Conservation (phyloP, 2,329 filamentous ascomycete species). For the Arthrobotrys pseudoclavata region DNA sequence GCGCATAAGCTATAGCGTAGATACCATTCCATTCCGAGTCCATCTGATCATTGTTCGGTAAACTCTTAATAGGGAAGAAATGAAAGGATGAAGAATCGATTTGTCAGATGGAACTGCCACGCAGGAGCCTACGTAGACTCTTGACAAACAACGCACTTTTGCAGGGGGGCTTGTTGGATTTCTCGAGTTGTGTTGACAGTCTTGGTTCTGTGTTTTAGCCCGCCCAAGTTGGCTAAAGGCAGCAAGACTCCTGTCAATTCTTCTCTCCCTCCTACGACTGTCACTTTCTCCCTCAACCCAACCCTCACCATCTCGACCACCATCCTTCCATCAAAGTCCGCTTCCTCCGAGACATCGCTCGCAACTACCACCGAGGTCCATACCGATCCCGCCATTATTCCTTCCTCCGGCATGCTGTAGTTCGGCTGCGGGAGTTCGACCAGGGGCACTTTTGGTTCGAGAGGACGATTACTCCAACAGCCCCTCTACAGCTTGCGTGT, state of each 20-base stretch:
- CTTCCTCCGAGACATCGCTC: constrained; percentile 20
- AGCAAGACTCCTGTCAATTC: constrained; percentile 39
- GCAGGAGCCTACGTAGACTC: constrained; percentile 20
- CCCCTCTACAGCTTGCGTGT: constrained; percentile 49
- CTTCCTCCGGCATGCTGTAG: constrained; percentile 38
- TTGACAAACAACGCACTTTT: constrained; percentile 20
- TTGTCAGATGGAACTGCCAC: constrained; percentile 5
- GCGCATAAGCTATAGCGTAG: no score
- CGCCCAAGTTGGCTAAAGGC: constrained; percentile 36
- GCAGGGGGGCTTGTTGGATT: constrained; percentile 41
- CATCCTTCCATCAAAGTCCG: constrained; percentile 21
- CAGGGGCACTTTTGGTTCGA: constrained; percentile 31
- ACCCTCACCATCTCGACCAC: constrained; percentile 21
- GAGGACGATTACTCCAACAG: constrained; percentile 39
- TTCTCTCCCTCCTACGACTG: constrained; percentile 23
- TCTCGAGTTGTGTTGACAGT: constrained; percentile 47
- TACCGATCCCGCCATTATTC: constrained; percentile 2
- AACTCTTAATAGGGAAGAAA: not conserved
- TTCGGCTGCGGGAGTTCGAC: constrained; percentile 11
- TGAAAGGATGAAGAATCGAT: not conserved
- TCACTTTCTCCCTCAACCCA: constrained; percentile 34
- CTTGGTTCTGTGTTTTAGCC: constrained; percentile 35
- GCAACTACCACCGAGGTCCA: constrained; percentile 4
- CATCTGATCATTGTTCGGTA: no score
- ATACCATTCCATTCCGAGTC: no score